Evolutionary conservation across 129 eudicot species (phyloP).

Genomic region (Ambrosia trifida): DNA sequence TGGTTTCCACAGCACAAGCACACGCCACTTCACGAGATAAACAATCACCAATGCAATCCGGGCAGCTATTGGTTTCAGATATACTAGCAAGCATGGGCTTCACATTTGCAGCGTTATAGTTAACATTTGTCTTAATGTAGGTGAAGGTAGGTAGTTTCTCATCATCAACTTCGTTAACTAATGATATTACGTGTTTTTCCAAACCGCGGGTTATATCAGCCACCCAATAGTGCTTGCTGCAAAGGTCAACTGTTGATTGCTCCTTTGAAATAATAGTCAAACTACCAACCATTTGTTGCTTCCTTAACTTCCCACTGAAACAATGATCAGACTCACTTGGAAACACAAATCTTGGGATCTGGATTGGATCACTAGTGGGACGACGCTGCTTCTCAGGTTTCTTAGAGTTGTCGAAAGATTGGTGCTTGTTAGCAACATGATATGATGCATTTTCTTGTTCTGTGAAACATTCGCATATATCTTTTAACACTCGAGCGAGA

Average conservation of each 20-base stretch:
- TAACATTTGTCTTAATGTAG: conserved; percentile 45
- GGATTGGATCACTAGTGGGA: conserved; percentile 17
- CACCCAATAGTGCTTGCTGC: conserved; percentile 17
- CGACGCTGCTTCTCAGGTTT: conserved; percentile 12
- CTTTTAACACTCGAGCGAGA: conserved; percentile 33
- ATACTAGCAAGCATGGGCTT: conserved; percentile 44
- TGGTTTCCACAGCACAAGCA: conserved; percentile 53
- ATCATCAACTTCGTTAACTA: conserved; percentile 45
- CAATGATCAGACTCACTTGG: conserved; percentile 23
- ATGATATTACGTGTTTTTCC: conserved; percentile 40
- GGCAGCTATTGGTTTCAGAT: conserved; percentile 52
- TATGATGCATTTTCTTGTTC: conserved; percentile 25
- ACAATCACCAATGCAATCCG: conserved; percentile 58
- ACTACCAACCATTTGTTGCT: conserved; percentile 1
- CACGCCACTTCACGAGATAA: conserved; percentile 40
- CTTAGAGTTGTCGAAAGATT: conserved; percentile 13
- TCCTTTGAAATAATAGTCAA: conserved; percentile 30
- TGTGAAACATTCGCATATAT: conserved; percentile 38
- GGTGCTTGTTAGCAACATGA: conserved; percentile 1
- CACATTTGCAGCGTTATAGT: conserved; percentile 40
- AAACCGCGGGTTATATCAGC: conserved; percentile 54
- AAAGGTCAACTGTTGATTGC: not conserved
- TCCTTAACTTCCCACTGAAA: conserved; percentile 6
- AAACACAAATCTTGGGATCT: conserved; percentile 34
- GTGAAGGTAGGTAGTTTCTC: conserved; percentile 41